A percentile compares a stretch with the other conserved stretches of the same genome.
Conservation (phyloP, 148 eudicot species). For the Drosera capensis region DNA sequence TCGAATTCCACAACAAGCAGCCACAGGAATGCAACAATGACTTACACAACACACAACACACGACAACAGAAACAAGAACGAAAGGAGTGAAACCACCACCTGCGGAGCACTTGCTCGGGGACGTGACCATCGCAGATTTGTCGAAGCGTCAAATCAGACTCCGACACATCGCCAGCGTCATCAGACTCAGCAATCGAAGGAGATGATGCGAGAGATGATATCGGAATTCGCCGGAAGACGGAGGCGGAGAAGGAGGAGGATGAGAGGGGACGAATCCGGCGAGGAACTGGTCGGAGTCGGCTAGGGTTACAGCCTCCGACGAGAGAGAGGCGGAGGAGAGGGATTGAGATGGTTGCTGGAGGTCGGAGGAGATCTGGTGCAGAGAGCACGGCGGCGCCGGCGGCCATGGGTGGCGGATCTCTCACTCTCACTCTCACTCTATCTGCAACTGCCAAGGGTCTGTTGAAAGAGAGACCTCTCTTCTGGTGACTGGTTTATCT, state of each 20-base stretch:
- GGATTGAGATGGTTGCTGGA: neutral
- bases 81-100: slow-evolving; percentile 18
- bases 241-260: neutral
- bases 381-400: too few species aligned
- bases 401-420: too few species aligned
- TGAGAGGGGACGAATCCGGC: neutral
- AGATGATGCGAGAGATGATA: neutral
- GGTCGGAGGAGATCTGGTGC: neutral
- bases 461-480: too few species aligned
- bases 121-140: slow-evolving; percentile 60
- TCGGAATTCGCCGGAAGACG: neutral
- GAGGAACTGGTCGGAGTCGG: neutral
- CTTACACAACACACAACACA: neutral
- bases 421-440: too few species aligned
- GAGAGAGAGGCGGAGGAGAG: neutral
- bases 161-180: slow-evolving; percentile 5
- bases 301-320: neutral
- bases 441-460: too few species aligned
- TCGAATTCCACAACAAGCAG: neutral
- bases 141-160: slow-evolving; percentile 28
- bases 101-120: slow-evolving; percentile 48
- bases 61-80: neutral
- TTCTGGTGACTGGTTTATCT: too few species aligned
- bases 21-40: too few species aligned
- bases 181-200: neutral